Evolutionary conservation across 208 protist genomes (phyloP).

Genomic region (Sergeia podlipaevii): DNA sequence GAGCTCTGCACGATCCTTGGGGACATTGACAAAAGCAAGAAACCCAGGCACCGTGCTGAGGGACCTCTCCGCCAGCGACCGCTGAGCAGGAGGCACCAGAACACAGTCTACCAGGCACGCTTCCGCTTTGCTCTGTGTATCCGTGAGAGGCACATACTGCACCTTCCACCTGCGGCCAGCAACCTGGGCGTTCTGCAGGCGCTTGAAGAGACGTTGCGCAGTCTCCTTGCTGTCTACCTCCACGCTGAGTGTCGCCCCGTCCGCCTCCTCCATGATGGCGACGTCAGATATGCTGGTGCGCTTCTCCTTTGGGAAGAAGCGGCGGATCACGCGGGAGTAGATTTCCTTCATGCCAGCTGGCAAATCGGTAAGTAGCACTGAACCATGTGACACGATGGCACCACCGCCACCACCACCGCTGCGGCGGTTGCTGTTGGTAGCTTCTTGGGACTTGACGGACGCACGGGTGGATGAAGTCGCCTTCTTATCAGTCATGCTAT

Average conservation of each 20-base stretch:
- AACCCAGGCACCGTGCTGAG: conserved; percentile 66
- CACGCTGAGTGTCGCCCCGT: conserved; percentile 65
- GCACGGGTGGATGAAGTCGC: background rate
- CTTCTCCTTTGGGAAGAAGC: conserved; percentile 29
- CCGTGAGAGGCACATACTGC: conserved; percentile 43
- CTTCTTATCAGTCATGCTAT: too few relatives aligned
- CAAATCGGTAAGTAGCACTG: conserved; percentile 57
- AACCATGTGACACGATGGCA: conserved; percentile 48
- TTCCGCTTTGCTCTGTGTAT: conserved; percentile 25
- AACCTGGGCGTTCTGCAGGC: conserved; percentile 66
- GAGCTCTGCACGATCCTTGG: conserved; percentile 1
- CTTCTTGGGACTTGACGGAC: conserved; percentile 4
- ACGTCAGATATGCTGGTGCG: conserved; percentile 20
- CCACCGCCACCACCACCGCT: conserved; percentile 11
- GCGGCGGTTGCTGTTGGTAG: too few relatives aligned
- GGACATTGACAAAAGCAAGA: conserved; percentile 42
- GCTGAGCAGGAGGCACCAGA: conserved; percentile 45
- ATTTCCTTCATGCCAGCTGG: conserved; percentile 57
- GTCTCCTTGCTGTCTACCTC: conserved; percentile 52
- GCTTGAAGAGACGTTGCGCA: conserved; percentile 47
- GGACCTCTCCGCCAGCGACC: conserved; percentile 41
- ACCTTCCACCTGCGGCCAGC: conserved; percentile 78
- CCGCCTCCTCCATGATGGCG: conserved; percentile 61
- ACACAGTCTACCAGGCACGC: conserved; percentile 68
- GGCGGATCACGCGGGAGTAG: conserved; percentile 58